Evolutionary conservation across 495 filamentous ascomycete species (phyloP).

Genomic region (Hypoxylon fuscum): DNA sequence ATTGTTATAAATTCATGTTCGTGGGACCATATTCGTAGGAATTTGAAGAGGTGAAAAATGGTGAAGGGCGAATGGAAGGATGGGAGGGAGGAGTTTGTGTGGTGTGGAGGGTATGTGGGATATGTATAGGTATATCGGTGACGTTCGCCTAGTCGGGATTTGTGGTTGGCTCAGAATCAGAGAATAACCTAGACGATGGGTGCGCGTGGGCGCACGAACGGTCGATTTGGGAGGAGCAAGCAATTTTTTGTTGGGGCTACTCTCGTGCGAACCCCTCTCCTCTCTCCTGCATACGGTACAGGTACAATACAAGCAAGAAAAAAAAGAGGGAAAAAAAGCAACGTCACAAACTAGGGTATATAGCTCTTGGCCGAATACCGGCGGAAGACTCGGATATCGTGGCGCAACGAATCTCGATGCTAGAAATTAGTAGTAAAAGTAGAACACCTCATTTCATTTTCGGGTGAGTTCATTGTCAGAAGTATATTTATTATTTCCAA

Average conservation of each 20-base stretch:
- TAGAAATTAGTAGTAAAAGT: not conserved
- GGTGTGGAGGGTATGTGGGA: conserved; percentile 17
- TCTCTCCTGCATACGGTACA: not conserved
- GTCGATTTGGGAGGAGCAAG: not conserved
- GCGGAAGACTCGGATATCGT: not conserved
- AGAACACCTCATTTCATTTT: not conserved
- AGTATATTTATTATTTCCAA: not conserved
- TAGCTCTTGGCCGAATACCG: conserved; percentile 3
- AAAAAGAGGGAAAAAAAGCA: not conserved
- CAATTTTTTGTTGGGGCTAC: conserved; percentile 20
- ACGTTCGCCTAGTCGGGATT: conserved; percentile 24
- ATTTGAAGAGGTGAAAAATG: not conserved
- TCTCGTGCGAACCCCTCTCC: conserved; percentile 3
- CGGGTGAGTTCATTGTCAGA: not conserved
- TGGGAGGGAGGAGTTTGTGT: conserved; percentile 5
- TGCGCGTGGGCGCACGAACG: conserved; percentile 8
- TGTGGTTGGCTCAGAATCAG: conserved; percentile 22
- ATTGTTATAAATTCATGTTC: conserved; percentile 32
- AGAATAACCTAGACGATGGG: not conserved
- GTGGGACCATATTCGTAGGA: conserved; percentile 1
- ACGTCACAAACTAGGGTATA: not conserved
- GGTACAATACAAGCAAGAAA: too few relatives aligned
- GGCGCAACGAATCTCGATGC: conserved; percentile 1
- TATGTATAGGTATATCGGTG: too few relatives aligned
- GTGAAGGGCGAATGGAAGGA: conserved; percentile 20